Base-by-base conservation (phyloP, 495 filamentous ascomycete species). In the Aspergillus sclerotioniger region DNA sequence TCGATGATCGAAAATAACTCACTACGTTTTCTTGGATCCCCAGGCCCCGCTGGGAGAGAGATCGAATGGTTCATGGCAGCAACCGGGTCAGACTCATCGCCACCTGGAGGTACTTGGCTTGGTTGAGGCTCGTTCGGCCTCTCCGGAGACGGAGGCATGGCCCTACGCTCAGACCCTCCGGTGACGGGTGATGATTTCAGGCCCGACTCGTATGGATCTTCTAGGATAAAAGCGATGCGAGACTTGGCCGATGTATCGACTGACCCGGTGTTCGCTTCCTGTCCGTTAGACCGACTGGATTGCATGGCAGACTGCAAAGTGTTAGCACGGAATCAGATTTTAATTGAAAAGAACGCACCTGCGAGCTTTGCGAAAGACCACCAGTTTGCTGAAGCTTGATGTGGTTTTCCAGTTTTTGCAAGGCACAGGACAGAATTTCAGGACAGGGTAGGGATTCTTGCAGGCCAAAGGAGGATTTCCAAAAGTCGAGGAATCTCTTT, bases 1-100 rank as follows among this genome's bases (percentile, higher is more conserved):
- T 89, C 80, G 62, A 93, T 92, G 63, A 95, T 78, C 8, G 76
- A 79, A n/a, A 82, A 84, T 15, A 84, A 80, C 54, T 88, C 85
- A 6, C 67, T 70, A 33, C 74, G 76, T 48, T 70, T 94, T 84
- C 43, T 84, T 72, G 66, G 58, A 0, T 88, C 84, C 46, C 60
- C 53, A 8, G 48, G 46, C 1, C n/a, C 49, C 10, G 57, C 7
- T 17, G 50, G 28, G 4, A 62, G 19, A 25, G 52, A 21, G 6
- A 51, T 15, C 17, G 43, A 28, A 35, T 7, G 17, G 20, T 58
- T 46, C n/a, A 29, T 45, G 29, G 19, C 43, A 8, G 33, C 20
- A 6, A 45, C 6, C 21, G 58, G 43, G n/a, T 35, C 39, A 9
- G 33, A 19, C 19, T 31, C 44, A 29, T 62, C 29, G 4, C 46